phyloP scores from a whole-genome alignment of 2,329 filamentous ascomycete genomes.

The Neofusicoccum laricinum region DNA sequence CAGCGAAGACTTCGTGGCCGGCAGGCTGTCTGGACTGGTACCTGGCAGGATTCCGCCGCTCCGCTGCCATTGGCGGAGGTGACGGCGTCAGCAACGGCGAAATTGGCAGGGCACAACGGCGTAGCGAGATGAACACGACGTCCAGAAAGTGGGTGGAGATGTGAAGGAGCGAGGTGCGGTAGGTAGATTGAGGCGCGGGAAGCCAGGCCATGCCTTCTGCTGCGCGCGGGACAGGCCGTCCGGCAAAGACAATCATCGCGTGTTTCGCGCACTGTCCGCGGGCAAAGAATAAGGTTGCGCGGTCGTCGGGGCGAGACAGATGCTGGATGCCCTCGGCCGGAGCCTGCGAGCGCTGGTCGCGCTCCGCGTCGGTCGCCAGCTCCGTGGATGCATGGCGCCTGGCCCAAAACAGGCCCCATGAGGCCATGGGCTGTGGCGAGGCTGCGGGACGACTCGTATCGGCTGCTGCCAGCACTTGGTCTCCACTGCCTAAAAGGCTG shows the following conservation, averaged over 20 bases:
- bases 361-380: background rate
- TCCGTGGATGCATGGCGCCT: constrained; percentile 4
- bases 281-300: background rate
- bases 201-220: background rate
- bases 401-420: background rate
- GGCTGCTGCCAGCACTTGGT: background rate
- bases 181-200: background rate
- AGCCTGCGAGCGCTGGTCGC: background rate
- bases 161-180: background rate
- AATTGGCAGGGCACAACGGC: background rate
- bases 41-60: background rate
- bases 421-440: background rate
- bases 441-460: background rate
- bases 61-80: background rate
- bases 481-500: background rate
- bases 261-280: background rate
- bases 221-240: too few relatives aligned
- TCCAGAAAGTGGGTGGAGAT: background rate
- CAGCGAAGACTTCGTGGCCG: background rate
- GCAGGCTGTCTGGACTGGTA: background rate
- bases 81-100: background rate
- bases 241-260: background rate
- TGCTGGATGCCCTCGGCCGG: too few relatives aligned
- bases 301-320: background rate
- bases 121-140: background rate